Percentiles rank a stretch among this genome's conserved stretches.
These are phyloP conservation scores for Melampsora abietis-canadensis DNA, from an alignment of 1,284 basidiomycete species.

Conservation along the genomic window DNA sequence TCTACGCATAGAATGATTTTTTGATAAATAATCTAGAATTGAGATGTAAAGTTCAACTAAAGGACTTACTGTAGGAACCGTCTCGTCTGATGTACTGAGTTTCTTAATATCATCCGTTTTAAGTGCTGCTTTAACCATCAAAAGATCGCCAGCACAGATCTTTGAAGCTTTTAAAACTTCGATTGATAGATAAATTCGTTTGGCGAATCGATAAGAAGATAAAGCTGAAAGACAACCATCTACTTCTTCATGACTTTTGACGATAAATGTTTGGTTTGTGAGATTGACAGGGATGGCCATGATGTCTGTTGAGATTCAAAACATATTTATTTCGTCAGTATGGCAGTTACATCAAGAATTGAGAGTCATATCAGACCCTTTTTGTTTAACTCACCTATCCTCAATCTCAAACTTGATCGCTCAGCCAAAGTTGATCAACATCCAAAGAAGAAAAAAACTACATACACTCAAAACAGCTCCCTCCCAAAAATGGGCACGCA, in stretches of 20 bases:
- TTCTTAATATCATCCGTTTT: background rate
- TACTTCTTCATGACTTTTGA: conserved; percentile 8
- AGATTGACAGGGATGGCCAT: background rate
- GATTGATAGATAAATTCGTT: conserved; percentile 11
- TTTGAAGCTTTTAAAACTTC: background rate
- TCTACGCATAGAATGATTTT: background rate
- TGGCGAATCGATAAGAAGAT: conserved; percentile 16
- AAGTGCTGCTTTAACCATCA: conserved; percentile 20
- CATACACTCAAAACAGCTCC: too few relatives aligned
- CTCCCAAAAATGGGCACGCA: too few relatives aligned
- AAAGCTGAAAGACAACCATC: background rate
- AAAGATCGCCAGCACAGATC: conserved; percentile 7
- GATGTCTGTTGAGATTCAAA: background rate
- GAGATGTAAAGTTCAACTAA: background rate
- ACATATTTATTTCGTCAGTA: too few relatives aligned
- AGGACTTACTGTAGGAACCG: background rate
- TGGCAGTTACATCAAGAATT: too few relatives aligned
- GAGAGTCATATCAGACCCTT: too few relatives aligned
- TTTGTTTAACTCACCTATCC: too few relatives aligned
- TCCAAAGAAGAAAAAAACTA: too few relatives aligned
- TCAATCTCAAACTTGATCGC: too few relatives aligned
- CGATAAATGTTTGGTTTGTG: background rate
- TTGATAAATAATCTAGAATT: background rate
- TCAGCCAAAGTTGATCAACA: too few relatives aligned
- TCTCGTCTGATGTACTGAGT: background rate